Conservation (phyloP, 2,329 filamentous ascomycete species). For the Alternaria alternata region DNA sequence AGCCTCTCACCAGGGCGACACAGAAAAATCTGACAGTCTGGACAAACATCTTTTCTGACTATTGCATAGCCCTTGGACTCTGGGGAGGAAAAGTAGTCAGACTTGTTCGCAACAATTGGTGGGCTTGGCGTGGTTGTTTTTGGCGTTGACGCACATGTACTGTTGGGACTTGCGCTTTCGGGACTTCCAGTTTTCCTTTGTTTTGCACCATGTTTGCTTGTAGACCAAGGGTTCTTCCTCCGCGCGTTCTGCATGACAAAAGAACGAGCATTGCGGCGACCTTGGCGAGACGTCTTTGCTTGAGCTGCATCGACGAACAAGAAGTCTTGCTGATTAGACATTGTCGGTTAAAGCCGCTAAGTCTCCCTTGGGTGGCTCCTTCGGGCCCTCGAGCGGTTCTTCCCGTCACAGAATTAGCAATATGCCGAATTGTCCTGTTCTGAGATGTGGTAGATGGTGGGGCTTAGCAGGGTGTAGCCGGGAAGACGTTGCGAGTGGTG, state of each 20-base stretch:
- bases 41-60: constrained; percentile 35
- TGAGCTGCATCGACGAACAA: constrained; percentile 51
- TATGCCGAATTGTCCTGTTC: constrained; percentile 27
- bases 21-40: constrained; percentile 41
- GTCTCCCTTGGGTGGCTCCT: constrained; percentile 28
- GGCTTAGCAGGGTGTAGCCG: constrained; percentile 33
- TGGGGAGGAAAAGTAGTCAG: constrained; percentile 31
- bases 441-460: constrained; percentile 30
- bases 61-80: constrained; percentile 23
- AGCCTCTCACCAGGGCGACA: constrained; percentile 41
- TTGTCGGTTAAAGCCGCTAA: constrained; percentile 25
- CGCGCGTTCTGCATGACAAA: constrained; percentile 53
- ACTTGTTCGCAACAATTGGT: constrained; percentile 22
- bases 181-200: constrained; percentile 34
- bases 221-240: constrained; percentile 50
- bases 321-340: constrained; percentile 45
- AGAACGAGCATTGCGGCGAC: constrained; percentile 51
- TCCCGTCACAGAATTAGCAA: constrained; percentile 30
- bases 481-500: constrained; percentile 26
- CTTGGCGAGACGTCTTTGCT: constrained; percentile 49
- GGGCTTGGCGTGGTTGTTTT: constrained; percentile 46
- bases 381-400: constrained; percentile 40
- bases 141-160: constrained; percentile 41
- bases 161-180: constrained; percentile 39
- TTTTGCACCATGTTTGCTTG: constrained; percentile 49